Base-by-base conservation (phyloP, 2,329 filamentous ascomycete species). In the Endothia cerciana region DNA sequence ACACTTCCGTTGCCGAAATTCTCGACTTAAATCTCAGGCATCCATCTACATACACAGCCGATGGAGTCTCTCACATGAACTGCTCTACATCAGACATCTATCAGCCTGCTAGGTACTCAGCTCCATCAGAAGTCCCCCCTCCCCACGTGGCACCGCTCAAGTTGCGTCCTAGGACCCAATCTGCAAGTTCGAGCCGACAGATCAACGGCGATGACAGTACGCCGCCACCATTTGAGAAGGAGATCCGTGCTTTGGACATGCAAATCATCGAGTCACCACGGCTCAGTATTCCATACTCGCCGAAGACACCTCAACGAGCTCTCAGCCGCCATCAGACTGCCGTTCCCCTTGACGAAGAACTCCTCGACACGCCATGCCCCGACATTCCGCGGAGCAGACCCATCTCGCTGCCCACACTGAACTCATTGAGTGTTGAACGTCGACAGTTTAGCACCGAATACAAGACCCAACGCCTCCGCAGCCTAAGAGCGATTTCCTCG, bases 401-500 rank as follows among this genome's bases (percentile, higher is more conserved):
- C 7, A 4, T 55, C 30, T 55, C 51, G 4, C 30, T 36, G 17
- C 30, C 51, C 2, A 30, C 5, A 7, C 13, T n/a, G 3, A 28
- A 28, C 47, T 30, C 11, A 1, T 4, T 2, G 4, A 6, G 4
- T 11, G 17, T 25, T 58, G 11, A n/a, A 4, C 19, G 7, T 10
- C n/a, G 55, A 3, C 55, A 58, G 22, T 58, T 58, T 17, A 58
- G 55, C 36, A 58, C 55, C 22, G 55, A 38, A 15, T 13, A 41
- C 3, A 58, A 58, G 55, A 41, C 55, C 11, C 55, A n/a, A 28
- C 55, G 55, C 13, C 55, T 58, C 8, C 33, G 55, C 4, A 58
- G 33, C 11, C 13, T 58, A 17, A 41, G 19, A 41, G 55, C 55
- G 5, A 13, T 30, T 15, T 41, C 51, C 15, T 22, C 28, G 7